phyloP scores from a whole-genome alignment of 2,329 filamentous ascomycete species.

The Hypoxylon sp. region DNA sequence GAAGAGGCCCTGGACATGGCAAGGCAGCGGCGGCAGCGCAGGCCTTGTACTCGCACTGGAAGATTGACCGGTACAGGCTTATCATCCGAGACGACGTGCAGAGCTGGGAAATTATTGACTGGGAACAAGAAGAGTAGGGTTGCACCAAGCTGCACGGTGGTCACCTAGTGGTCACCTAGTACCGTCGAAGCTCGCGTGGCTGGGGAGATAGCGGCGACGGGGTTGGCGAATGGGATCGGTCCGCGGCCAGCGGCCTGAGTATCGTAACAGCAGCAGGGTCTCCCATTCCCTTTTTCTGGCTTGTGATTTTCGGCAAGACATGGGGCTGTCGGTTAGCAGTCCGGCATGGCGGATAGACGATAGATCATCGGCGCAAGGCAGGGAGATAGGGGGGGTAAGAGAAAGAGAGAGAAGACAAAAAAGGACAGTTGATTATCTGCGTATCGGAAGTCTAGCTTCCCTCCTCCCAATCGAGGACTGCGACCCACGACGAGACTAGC shows the following conservation, averaged over 20 bases:
- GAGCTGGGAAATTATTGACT: constrained; percentile 69
- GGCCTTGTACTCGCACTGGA: constrained; percentile 71
- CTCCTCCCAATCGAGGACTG: constrained; percentile 40
- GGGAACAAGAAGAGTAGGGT: constrained; percentile 52
- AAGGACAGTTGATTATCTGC: constrained; percentile 19
- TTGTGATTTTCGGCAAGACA: constrained; percentile 30
- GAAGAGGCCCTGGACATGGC: constrained; percentile 65
- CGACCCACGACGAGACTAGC: constrained; percentile 28
- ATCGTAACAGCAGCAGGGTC: constrained; percentile 3
- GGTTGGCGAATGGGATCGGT: constrained; percentile 37
- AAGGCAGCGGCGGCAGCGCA: constrained; percentile 71
- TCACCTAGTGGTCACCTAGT: constrained; percentile 20
- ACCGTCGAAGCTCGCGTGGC: constrained; percentile 25
- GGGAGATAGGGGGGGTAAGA: constrained; percentile 9
- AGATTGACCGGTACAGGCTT: constrained; percentile 74
- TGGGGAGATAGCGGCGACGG: constrained; percentile 36
- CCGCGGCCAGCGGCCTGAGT: constrained; percentile 27
- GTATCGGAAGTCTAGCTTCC: constrained; percentile 40
- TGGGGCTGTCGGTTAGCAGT: constrained; percentile 23
- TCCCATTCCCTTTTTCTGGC: constrained; percentile 16
- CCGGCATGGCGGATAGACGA: constrained; percentile 15
- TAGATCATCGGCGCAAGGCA: constrained; percentile 25
- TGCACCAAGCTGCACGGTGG: constrained; percentile 38
- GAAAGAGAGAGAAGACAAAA: constrained; percentile 16
- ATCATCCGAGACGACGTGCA: constrained; percentile 70